Evolutionary conservation across 176 grass and related monocot species (phyloP).

Genomic region (Avena insularis): DNA sequence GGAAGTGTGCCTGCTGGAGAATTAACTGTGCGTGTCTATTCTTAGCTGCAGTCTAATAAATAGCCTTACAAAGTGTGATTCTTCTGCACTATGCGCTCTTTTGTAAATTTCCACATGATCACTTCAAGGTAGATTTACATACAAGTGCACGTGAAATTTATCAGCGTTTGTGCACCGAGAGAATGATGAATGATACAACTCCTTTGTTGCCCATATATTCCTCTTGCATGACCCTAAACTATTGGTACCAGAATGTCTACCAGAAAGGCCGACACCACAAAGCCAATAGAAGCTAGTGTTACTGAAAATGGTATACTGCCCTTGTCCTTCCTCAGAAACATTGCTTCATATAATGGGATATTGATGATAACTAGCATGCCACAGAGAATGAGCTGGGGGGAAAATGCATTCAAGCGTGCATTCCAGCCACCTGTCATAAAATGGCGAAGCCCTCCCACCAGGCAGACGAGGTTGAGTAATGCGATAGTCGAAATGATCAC

Average conservation of each 20-base stretch:
- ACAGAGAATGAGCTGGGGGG: conserved; percentile 61
- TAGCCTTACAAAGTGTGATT: background rate
- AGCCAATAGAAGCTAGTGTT: conserved; percentile 48
- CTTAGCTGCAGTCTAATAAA: conserved; percentile 2
- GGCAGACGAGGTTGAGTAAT: conserved; percentile 61
- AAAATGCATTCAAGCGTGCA: conserved; percentile 37
- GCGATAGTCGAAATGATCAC: conserved; percentile 63
- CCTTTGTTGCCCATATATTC: background rate
- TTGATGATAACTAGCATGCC: conserved; percentile 55
- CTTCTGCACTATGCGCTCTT: background rate
- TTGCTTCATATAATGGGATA: conserved; percentile 73
- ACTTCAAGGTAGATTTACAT: background rate
- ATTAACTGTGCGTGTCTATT: conserved; percentile 14
- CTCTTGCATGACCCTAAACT: conserved; percentile 36
- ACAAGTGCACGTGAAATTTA: conserved; percentile 21
- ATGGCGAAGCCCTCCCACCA: conserved; percentile 41
- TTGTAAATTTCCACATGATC: background rate
- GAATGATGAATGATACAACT: background rate
- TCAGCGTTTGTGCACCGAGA: background rate
- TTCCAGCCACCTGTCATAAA: conserved; percentile 14
- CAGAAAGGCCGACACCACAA: conserved; percentile 46
- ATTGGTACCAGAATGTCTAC: conserved; percentile 23
- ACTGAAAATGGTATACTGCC: conserved; percentile 62
- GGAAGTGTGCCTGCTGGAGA: background rate
- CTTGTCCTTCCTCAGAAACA: conserved; percentile 72